phyloP scores from a whole-genome alignment of 441 rosid genomes.

The Adansonia rubrostipa region DNA sequence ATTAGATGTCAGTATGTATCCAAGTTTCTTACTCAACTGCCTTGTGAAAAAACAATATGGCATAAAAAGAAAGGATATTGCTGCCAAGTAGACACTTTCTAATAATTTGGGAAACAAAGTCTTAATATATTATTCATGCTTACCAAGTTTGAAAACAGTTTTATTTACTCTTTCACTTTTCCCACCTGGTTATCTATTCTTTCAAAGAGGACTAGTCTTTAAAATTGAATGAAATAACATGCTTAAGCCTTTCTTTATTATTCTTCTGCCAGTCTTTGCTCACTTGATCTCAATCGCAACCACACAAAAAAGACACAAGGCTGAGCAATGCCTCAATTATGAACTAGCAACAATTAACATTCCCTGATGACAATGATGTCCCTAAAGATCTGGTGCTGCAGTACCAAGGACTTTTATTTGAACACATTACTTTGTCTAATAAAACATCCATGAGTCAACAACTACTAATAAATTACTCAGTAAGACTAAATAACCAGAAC shows the following conservation, averaged over 20 bases:
- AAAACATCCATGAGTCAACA: slow-evolving; percentile 1
- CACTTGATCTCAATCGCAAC: slow-evolving; percentile 1
- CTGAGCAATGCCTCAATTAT: background rate
- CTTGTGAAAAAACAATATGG: background rate
- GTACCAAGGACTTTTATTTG: background rate
- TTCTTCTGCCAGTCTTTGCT: background rate
- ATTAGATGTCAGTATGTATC: background rate
- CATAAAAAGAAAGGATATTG: background rate
- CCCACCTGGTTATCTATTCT: background rate
- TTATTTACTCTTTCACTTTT: slow-evolving; percentile 9
- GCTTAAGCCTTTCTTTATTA: background rate
- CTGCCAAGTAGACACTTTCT: background rate
- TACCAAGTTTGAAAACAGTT: background rate
- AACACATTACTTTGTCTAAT: background rate
- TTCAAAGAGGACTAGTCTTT: background rate
- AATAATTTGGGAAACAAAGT: background rate
- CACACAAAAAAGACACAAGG: background rate
- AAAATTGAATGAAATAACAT: background rate
- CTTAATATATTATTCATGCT: background rate
- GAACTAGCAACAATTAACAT: background rate
- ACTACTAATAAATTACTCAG: slow-evolving; percentile 1
- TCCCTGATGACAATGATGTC: background rate
- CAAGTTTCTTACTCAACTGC: background rate
- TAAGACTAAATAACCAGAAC: background rate
- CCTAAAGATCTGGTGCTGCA: background rate